These are phyloP conservation scores for Caloboletus inedulis DNA, from an alignment of 1,284 basidiomycete species.

Conservation along the genomic window DNA sequence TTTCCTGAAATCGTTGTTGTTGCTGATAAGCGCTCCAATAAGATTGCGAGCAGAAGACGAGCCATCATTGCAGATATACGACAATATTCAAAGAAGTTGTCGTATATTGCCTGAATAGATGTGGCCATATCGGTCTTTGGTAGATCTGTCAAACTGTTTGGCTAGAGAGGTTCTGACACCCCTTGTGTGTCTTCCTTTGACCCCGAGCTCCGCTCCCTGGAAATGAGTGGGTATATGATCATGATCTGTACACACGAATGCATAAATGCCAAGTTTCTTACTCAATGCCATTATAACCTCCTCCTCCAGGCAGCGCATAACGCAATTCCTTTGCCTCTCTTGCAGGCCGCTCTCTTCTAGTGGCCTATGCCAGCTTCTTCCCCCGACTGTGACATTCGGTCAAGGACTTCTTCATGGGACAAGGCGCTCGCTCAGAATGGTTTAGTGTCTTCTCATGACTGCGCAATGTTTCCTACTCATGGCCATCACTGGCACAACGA, in stretches of 20 bases:
- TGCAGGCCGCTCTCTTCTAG: slow-evolving; percentile 17
- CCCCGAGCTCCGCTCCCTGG: slow-evolving; percentile 41
- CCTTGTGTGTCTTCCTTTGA: slow-evolving; percentile 44
- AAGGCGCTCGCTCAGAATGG: slow-evolving; percentile 37
- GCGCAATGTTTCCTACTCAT: slow-evolving; percentile 34
- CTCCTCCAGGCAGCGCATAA: slow-evolving; percentile 25
- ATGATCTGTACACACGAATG: slow-evolving; percentile 37
- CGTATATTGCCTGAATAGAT: slow-evolving; percentile 39
- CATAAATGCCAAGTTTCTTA: slow-evolving; percentile 39
- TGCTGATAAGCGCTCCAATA: slow-evolving; percentile 40
- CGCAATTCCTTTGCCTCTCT: slow-evolving; percentile 23
- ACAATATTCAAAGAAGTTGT: slow-evolving; percentile 32
- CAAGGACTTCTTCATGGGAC: slow-evolving; percentile 38
- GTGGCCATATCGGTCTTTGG: slow-evolving; percentile 43
- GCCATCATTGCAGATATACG: slow-evolving; percentile 36
- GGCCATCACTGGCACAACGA: slow-evolving; percentile 26
- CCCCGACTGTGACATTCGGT: slow-evolving; percentile 27
- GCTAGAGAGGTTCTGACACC: slow-evolving; percentile 41
- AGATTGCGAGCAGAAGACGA: slow-evolving; percentile 32
- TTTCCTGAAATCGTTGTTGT: slow-evolving; percentile 9
- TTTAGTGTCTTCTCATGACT: slow-evolving; percentile 38
- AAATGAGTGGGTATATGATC: slow-evolving; percentile 41
- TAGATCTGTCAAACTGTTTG: slow-evolving; percentile 51
- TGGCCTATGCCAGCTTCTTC: slow-evolving; percentile 33
- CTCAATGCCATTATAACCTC: slow-evolving; percentile 31